Base-by-base conservation (phyloP, 1,284 basidiomycete species). In the Cryptococcus sp. region DNA sequence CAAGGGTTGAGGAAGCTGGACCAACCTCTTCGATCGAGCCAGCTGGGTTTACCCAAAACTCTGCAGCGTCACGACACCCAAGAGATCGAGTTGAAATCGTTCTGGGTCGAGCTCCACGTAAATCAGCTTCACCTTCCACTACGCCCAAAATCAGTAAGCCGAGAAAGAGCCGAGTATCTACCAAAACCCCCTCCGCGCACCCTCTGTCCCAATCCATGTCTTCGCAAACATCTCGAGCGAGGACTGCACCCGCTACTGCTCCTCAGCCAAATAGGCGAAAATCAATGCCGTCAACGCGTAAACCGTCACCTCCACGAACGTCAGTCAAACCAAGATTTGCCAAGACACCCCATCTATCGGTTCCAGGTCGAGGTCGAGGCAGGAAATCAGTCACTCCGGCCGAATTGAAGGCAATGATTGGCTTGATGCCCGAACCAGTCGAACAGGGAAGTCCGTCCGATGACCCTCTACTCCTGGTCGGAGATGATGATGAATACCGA, bases 401-500 rank as follows among this genome's bases (percentile, higher is more conserved):
- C 13, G 4, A 55, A 48, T 36, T 51, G 51, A 23, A 49, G 48
- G 18, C 14, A 23, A 58, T 46, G 31, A 21, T 58, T 7, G 56
- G 53, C 14, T 46, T 52, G 13, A 18, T 57, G 23, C 32, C 48
- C 1, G 51, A 48, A 36, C 53, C 54, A 7, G 56, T 62, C n/a
- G 24, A 31, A n/a, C 49, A 52, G 10, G 52, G 46, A 2, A 58
- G 53, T 46, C 57, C 56, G 7, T 59, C 58, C 3, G 60, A 64
- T 36, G 62, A 64, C 52, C 60, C 60, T 3, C 47, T 64, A 7
- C 48, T 64, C n/a, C 53, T 64, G 7, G 55, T 47, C 34, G 51
- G 39, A 34, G 41, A 52, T 11, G 42, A 50, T 11, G 28, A 31
- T 37, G 16, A 19, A 7, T n/a, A 13, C 14, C 10, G 22, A 22